These are phyloP conservation scores for Triangularia verruculosa DNA, from an alignment of 2,329 filamentous ascomycete genomes.

Conservation along the genomic window DNA sequence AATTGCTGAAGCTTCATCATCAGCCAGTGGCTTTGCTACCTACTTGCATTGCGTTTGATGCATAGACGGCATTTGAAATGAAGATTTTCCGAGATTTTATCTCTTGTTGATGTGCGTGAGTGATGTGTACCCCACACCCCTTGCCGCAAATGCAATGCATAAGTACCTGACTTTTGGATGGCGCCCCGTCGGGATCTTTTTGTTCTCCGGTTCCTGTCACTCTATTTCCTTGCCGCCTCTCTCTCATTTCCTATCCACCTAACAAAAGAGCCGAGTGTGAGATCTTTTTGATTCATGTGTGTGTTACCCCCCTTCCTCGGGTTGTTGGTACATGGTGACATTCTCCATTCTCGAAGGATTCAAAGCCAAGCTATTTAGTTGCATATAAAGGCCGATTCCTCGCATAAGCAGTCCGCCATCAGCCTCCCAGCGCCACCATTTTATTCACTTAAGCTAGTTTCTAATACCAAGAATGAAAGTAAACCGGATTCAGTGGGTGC, in stretches of 20 bases:
- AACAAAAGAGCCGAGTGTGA: too few relatives aligned
- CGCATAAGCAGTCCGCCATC: too few relatives aligned
- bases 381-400: too few relatives aligned
- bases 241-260: neutral
- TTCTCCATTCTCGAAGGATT: neutral
- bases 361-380: too few relatives aligned
- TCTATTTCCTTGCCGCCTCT: neutral
- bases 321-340: neutral
- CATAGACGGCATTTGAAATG: neutral
- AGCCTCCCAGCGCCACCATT: neutral
- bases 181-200: neutral
- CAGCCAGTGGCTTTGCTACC: neutral
- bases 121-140: neutral
- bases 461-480: neutral
- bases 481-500: neutral
- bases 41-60: neutral
- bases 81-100: neutral
- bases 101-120: neutral
- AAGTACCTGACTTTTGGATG: neutral
- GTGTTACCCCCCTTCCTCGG: neutral
- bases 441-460: neutral
- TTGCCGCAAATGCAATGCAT: neutral
- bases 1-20: neutral
- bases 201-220: neutral
- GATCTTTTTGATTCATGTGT: too few relatives aligned